Conservation (phyloP, 2,329 filamentous ascomycete genomes). For the Monosporascus sp. region DNA sequence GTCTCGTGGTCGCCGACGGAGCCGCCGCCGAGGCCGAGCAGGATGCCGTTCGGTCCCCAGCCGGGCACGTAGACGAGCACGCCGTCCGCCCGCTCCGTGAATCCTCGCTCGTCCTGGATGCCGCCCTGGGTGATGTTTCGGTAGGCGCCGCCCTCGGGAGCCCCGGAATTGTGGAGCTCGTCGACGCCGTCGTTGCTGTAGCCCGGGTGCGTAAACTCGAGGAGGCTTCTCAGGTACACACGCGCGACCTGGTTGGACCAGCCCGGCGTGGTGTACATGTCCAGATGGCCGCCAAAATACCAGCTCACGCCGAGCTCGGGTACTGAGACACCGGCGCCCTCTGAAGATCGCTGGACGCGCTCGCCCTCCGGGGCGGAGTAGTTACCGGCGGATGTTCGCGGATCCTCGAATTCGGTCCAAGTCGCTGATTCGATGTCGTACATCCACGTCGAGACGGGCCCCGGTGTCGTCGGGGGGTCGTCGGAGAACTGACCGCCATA, state of each 20-base stretch:
- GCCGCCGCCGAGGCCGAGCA: conserved; percentile 69
- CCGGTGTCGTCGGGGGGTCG: conserved; percentile 50
- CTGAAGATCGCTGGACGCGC: conserved; percentile 63
- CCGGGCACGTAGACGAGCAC: conserved; percentile 69
- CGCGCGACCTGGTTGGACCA: conserved; percentile 63
- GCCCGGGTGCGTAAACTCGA: conserved; percentile 73
- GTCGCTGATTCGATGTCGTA: conserved; percentile 56
- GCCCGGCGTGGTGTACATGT: conserved; percentile 52
- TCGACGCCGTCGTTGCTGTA: conserved; percentile 59
- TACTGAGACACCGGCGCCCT: conserved; percentile 68
- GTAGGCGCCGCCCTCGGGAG: conserved; percentile 59
- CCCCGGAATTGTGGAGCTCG: conserved; percentile 48
- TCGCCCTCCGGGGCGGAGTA: conserved; percentile 52
- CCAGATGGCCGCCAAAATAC: conserved; percentile 76
- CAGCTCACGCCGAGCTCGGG: conserved; percentile 66
- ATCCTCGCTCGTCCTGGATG: conserved; percentile 59
- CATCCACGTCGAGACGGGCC: conserved; percentile 62
- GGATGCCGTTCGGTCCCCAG: conserved; percentile 64
- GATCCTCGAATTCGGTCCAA: conserved; percentile 61
- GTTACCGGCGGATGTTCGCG: conserved; percentile 58
- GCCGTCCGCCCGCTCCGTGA: conserved; percentile 70
- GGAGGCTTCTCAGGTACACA: conserved; percentile 67
- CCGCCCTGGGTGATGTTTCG: conserved; percentile 71
- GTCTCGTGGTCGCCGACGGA: conserved; percentile 34
- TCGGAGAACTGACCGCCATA: conserved; percentile 74